Base-by-base conservation (phyloP, 768 basidiomycete genomes). In the Postia placenta region DNA sequence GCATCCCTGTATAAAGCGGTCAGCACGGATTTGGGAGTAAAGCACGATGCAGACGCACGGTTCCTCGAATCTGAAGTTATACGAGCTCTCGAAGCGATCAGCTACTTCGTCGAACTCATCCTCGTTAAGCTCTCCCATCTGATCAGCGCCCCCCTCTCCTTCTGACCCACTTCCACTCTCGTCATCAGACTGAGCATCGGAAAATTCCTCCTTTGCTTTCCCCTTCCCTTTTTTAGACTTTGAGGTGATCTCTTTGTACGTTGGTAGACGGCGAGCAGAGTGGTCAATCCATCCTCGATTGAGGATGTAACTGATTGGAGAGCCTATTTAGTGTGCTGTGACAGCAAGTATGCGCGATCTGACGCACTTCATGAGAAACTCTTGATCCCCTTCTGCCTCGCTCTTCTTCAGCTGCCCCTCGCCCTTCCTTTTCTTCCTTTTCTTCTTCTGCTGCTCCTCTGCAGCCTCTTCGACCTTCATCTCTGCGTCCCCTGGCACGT, bases 21-120 rank as follows among this genome's bases (percentile, higher is more conserved):
- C 51, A 11, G 51, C 49, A 46, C 35, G 9, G 47, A 17, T 33
- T 12, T 38, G 22, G 37, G 26, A 19, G 26, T 11, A 14, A 39
- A 6, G 38, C 12, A 39, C 39, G 20, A 5, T 19, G 23, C 15
- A 24, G 22, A 82, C 92, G 59, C 60, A 92, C 81, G 90, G 87
- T 67, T 99, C 95, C 65, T 99, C 95, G 64, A 92, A 99, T 46
- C 96, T 83, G 70, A 96, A 96, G 66, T 98, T 98, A 69, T 97
- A 99, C 14, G 87, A 88, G n/a, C 80, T 82, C 69, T 99, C 96
- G 56, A 97, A 99, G 38, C 80, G 80, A 24, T 96, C 94, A 4
- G 83, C 87, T 53, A 89, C 82, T 38, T 95, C 91, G 47, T 96
- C 92, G 57, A 96, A 96, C 15, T 87, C 78, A 28, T 84, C 81